Base-by-base conservation (phyloP, 805 yeast species). In the Starmerella kuoi region DNA sequence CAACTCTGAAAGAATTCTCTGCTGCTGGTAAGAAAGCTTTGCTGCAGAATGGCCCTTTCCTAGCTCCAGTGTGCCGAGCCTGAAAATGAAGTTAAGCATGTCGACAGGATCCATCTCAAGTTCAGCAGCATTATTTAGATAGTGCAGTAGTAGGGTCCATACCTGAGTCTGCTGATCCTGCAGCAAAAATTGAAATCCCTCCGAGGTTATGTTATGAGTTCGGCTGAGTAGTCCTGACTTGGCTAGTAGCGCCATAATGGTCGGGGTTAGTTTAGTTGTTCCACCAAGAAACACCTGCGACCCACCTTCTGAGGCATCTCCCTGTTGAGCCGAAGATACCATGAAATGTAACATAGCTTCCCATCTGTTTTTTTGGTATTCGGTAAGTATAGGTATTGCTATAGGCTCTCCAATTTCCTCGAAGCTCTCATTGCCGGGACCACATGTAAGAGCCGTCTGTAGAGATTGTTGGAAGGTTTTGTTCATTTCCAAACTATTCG, bases 91-190 rank as follows among this genome's bases (percentile, higher is more conserved):
- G 60, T 88, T 87, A 35, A 91, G 67, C 28, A 91, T 94, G 55
- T 91, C 98, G 17, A 91, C 97, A 0, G 95, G 86, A 61, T 91
- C 94, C 94, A 87, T 84, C 55, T 82, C 75, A 39, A 84, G 68
- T 22, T 77, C 76, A 55, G 83, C 88, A 1, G 96, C 74, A 69
- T 84, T 72, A 57, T 82, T 79, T 47, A 91, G 64, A 58, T 91
- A 91, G 58, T 91, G 95, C 31, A 91, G 64, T 36, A 91, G 64
- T 31, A 91, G 64, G 0, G 95, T 79, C 98, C 98, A 91, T 15
- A 91, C 79, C 61, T 91, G 98, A 0, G 94, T 80, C 58, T 85
- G 86, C 21, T 82, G 82, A 54, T 87, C 95, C 61, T 88, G 98
- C 34, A 91, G 65, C 47, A 91, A 63, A 55, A 91, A 91, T 64